Base-by-base conservation (phyloP, 192 early-diverging fungal species). In the Coemansia sp. region DNA sequence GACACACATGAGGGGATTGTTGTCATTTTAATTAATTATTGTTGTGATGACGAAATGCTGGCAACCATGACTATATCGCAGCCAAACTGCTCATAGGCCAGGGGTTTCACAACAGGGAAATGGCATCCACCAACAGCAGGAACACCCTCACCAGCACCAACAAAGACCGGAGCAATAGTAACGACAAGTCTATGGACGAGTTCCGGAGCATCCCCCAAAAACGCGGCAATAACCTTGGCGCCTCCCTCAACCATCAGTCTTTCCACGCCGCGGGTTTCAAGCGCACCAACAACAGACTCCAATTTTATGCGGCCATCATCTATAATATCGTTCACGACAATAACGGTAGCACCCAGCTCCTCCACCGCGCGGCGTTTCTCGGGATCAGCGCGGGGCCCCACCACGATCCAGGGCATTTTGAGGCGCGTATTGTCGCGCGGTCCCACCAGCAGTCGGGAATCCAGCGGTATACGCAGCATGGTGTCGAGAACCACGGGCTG, bases 161-260 rank as follows among this genome's bases (percentile, higher is more conserved):
- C 83, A 35, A 85, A 83, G 7, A 82, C 58, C 3, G 93, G 94
- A 0, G 92, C 88, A 63, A 92, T 79, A 2, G 94, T 96, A 29
- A 94, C 58, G 19, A 94, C 69, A 11, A 78, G 49, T 12, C 32
- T 35, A 17, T 71, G 59, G 32, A 59, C 53, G 22, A 69, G 37
- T 1, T 36, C 40, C 32, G 58, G 69, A 35, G 51, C 27, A 24
- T 24, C 27, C 27, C 53, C 63, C 62, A 94, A 57, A 63, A 91
- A 91, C 6, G 86, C 73, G 6, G 86, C 76, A 45, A 96, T 94
- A 6, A 96, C 76, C 25, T 70, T 71, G 0, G 92, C 89, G 22
- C 94, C 94, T 35, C 95, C 95, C 86, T 97, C 95, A 11, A 97
- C 90, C 95, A 97, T 97, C 35, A 97, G 56, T 4, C 72, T 59